phyloP scores from a whole-genome alignment of 306 rosid genomes.

The Lotus japonicus region DNA sequence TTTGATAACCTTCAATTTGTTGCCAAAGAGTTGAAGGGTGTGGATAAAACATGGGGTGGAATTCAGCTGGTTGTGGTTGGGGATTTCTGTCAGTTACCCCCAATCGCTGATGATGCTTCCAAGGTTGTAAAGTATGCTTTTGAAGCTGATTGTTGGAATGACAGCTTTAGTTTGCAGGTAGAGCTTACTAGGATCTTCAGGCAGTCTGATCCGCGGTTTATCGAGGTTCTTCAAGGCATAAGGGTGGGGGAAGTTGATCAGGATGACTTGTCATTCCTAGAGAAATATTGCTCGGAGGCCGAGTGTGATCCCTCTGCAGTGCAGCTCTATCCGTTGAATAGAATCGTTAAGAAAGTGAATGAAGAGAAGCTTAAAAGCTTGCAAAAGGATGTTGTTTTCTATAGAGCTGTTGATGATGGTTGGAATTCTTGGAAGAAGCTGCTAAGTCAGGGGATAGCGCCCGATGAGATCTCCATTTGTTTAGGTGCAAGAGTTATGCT shows the following conservation, averaged over 20 bases:
- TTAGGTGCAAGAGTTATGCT: constrained; percentile 56
- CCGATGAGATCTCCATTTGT: constrained; percentile 31
- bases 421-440: constrained; percentile 18
- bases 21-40: constrained; percentile 21
- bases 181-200: constrained; percentile 43
- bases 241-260: constrained; percentile 40
- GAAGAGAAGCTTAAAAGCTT: constrained; percentile 31
- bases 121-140: constrained; percentile 35
- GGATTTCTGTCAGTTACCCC: constrained; percentile 65
- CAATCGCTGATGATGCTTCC: background rate
- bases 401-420: constrained; percentile 37
- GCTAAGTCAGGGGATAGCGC: constrained; percentile 33
- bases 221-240: constrained; percentile 46
- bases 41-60: constrained; percentile 47
- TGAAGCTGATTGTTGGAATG: constrained; percentile 51
- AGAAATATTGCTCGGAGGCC: constrained; percentile 13
- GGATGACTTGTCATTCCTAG: constrained; percentile 20
- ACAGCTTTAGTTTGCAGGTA: constrained; percentile 39
- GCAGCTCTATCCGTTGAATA: constrained; percentile 36
- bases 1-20: constrained; percentile 41
- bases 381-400: constrained; percentile 19
- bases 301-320: constrained; percentile 36
- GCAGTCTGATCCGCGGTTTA: constrained; percentile 38
- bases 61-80: constrained; percentile 54
- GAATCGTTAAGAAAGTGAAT: constrained; percentile 41